Percentiles rank a stretch among this genome's conserved stretches.
Evolutionary conservation across 768 basidiomycete genomes (phyloP).

Genomic region (Psilocybe subaeruginosa): DNA sequence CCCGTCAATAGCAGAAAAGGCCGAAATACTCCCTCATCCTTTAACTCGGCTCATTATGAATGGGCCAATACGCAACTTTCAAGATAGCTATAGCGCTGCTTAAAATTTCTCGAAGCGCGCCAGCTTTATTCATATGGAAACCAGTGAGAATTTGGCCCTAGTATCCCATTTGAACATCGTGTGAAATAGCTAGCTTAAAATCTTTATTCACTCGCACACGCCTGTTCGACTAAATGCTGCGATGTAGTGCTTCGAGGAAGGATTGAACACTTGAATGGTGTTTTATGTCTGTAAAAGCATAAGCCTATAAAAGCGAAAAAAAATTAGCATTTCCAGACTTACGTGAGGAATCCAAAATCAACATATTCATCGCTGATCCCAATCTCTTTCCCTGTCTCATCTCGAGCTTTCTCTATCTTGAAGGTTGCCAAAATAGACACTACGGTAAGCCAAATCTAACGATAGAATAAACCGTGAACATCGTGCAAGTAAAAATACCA

Average conservation of each 20-base stretch:
- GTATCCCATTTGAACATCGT: too few relatives aligned
- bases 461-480: neutral
- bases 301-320: neutral
- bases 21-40: neutral
- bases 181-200: too few relatives aligned
- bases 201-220: neutral
- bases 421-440: neutral
- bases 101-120: too few relatives aligned
- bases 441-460: neutral
- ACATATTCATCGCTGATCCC: neutral
- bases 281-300: neutral
- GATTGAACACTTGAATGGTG: neutral
- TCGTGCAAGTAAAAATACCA: too few relatives aligned
- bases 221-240: neutral
- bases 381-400: neutral
- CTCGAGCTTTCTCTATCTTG: neutral
- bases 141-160: too few relatives aligned
- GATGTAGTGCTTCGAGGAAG: neutral
- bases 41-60: too few relatives aligned
- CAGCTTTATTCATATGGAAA: too few relatives aligned
- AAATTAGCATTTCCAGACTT: neutral
- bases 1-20: neutral
- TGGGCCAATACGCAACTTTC: too few relatives aligned
- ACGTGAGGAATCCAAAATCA: neutral
- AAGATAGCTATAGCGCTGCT: too few relatives aligned